phyloP scores from a whole-genome alignment of 768 basidiomycete species.

The Xanthoconium purpureum region DNA sequence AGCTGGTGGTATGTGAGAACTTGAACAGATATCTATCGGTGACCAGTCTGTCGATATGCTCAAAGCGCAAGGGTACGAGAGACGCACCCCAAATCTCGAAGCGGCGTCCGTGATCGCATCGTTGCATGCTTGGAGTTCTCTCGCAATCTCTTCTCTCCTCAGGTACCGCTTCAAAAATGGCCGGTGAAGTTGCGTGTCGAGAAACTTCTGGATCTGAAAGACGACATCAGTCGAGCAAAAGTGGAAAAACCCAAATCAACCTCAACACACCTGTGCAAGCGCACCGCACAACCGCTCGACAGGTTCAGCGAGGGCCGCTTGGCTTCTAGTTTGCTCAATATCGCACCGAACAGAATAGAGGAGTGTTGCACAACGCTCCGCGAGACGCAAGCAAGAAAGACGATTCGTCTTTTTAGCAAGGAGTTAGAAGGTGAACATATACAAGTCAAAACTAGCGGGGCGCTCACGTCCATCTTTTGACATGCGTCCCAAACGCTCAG shows the following conservation, averaged over 20 bases:
- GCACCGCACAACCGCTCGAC: slow-evolving; percentile 32
- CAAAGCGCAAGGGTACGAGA: not conserved
- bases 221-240: not conserved
- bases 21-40: slow-evolving; percentile 42
- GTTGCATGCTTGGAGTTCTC: slow-evolving; percentile 51
- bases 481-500: slow-evolving; percentile 65
- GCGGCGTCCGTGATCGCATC: slow-evolving; percentile 49
- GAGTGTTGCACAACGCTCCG: slow-evolving; percentile 68
- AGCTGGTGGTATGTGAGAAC: slow-evolving; percentile 54
- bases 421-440: not conserved
- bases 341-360: slow-evolving; percentile 63
- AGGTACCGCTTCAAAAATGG: slow-evolving; percentile 80
- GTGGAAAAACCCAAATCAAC: too few species aligned
- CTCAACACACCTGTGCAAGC: slow-evolving; percentile 44
- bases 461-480: slow-evolving; percentile 57
- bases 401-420: slow-evolving; percentile 53
- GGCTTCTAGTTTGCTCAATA: slow-evolving; percentile 53
- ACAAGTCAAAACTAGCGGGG: not conserved
- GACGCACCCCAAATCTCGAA: slow-evolving; percentile 24
- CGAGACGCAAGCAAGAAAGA: slow-evolving; percentile 64
- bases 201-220: slow-evolving; percentile 47
- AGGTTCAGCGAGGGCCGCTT: slow-evolving; percentile 47
- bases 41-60: not conserved
- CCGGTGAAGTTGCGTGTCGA: slow-evolving; percentile 57
- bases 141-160: slow-evolving; percentile 64